phyloP scores from a whole-genome alignment of 306 rosid species.

The Glycine tomentella region DNA sequence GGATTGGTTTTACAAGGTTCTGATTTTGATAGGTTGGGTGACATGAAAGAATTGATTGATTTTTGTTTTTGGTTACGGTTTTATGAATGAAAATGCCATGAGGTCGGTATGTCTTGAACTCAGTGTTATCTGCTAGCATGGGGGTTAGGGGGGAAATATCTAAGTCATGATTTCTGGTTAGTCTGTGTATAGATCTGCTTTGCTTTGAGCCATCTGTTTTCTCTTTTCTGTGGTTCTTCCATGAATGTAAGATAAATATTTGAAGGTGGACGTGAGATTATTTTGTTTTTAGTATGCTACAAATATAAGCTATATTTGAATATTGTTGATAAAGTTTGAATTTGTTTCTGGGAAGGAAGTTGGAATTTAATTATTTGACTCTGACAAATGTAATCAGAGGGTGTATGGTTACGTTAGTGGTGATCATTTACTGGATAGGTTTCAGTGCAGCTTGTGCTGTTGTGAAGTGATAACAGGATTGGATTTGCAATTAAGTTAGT shows the following conservation, averaged over 20 bases:
- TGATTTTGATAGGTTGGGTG: slow-evolving; percentile 30
- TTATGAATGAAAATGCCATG: not conserved
- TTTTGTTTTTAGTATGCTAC: not conserved
- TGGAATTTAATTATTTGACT: not conserved
- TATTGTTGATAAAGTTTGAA: not conserved
- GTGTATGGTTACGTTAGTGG: not conserved
- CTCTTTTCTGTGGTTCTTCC: slow-evolving; percentile 24
- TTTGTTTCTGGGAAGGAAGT: not conserved
- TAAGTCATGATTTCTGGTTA: slow-evolving; percentile 11
- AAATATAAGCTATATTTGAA: not conserved
- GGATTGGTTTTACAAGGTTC: slow-evolving; percentile 1
- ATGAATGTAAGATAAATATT: not conserved
- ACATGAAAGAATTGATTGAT: slow-evolving; percentile 5
- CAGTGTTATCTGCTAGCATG: not conserved
- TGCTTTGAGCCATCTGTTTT: slow-evolving; percentile 1
- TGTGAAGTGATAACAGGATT: not conserved
- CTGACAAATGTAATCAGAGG: not conserved
- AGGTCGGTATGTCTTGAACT: slow-evolving; percentile 2
- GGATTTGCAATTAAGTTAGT: not conserved
- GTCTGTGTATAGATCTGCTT: slow-evolving; percentile 28
- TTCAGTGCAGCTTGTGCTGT: not conserved
- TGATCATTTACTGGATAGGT: not conserved
- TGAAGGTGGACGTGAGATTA: slow-evolving; percentile 19
- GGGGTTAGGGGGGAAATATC: not conserved
- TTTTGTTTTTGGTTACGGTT: not conserved